Base-by-base conservation (phyloP, 2,329 filamentous ascomycete genomes). In the Ascochyta fabae region DNA sequence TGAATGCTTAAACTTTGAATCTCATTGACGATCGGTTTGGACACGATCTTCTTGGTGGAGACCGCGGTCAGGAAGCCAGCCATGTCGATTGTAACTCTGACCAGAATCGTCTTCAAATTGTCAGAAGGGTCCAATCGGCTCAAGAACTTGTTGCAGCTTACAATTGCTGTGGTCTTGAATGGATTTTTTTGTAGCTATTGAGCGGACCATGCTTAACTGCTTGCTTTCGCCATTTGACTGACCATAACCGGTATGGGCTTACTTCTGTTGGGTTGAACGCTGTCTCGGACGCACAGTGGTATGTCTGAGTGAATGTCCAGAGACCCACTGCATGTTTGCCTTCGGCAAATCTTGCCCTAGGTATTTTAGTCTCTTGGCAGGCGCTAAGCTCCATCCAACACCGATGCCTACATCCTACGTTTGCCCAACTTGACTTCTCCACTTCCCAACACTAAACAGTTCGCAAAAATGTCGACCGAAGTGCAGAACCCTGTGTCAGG, bases 1-100 rank as follows among this genome's bases (percentile, higher is more conserved):
- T 56, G 59, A 27, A 58, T 53, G 27, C 49, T 55, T 40, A 56
- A 38, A 34, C 35, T 50, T 16, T 60, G 50, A n/a, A 62, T 50
- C 29, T 67, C 55, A 24, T 62, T 50, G 31, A 66, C 48, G 12
- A 63, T 38, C 51, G 61, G 57, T 52, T 68, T 49, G 7, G 54
- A 24, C 6, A 58, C 63, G 16, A 62, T 48, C 38, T 67, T 71
- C 35, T 68, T 74, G 23, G 73, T 75, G 10, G 79, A 81, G 41
- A 84, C 76, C 4, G 79, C 79, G 16, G 75, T 82, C 43, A 84
- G 72, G 22, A 83, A 72, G 44, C 79, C 78, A 35, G 78, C 76
- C 82, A 84, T 84, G 35, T 29, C 53, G 27, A 31, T 24, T 10
- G 13, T 24, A 15, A 26, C 16, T 6, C 39, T 7, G 6, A 26